Evolutionary conservation across 495 filamentous ascomycete species (phyloP).

Genomic region (Amniculicola lignicola): DNA sequence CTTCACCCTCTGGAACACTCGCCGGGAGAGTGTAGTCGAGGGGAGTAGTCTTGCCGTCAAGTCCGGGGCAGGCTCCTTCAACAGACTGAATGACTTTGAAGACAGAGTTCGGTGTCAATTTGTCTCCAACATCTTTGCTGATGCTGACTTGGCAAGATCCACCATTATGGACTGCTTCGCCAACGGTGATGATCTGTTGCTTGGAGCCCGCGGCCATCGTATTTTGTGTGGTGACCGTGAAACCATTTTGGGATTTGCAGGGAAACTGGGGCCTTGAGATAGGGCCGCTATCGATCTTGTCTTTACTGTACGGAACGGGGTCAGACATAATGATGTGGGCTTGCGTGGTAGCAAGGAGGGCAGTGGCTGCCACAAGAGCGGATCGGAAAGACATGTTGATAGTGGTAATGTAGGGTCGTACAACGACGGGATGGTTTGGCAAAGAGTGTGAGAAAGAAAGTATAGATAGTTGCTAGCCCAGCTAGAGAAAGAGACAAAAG

Average conservation of each 20-base stretch:
- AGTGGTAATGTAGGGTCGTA: conserved; percentile 1
- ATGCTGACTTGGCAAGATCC: conserved; percentile 81
- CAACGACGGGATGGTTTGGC: conserved; percentile 5
- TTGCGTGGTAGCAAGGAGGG: conserved; percentile 46
- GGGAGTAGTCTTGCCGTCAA: conserved; percentile 20
- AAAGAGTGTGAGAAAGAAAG: conserved; percentile 19
- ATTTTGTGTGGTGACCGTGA: conserved; percentile 46
- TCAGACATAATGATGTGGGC: conserved; percentile 70
- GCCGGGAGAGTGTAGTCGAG: conserved; percentile 59
- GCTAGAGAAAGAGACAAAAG: conserved; percentile 29
- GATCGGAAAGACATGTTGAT: conserved; percentile 32
- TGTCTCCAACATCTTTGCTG: conserved; percentile 66
- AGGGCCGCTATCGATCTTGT: conserved; percentile 57
- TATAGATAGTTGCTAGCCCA: conserved; percentile 28
- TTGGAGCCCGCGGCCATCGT: conserved; percentile 49
- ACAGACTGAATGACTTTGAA: conserved; percentile 46
- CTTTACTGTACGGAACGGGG: conserved; percentile 62
- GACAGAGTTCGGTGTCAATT: conserved; percentile 51
- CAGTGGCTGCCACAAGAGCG: conserved; percentile 18
- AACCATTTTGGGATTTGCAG: conserved; percentile 58
- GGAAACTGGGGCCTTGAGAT: conserved; percentile 71
- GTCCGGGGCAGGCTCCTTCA: conserved; percentile 66
- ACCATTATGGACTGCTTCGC: conserved; percentile 70
- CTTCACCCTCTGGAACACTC: conserved; percentile 54
- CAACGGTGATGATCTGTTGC: conserved; percentile 54